Evolutionary conservation across 2,329 filamentous ascomycete species (phyloP).

Genomic region (Didymella glomerata): DNA sequence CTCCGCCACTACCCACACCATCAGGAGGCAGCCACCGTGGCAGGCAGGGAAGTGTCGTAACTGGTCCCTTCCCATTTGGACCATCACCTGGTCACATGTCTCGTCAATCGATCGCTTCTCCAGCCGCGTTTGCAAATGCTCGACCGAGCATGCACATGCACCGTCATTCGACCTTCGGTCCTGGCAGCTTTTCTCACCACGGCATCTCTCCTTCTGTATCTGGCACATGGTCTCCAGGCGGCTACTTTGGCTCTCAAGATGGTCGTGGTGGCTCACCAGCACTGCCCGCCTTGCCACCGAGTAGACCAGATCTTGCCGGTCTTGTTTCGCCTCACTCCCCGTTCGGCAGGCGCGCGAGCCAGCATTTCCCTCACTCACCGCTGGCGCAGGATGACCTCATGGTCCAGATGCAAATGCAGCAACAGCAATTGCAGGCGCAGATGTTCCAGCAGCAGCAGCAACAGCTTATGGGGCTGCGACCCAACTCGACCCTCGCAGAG

Average conservation of each 20-base stretch:
- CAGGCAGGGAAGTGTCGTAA: constrained; percentile 65
- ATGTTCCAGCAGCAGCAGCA: constrained; percentile 56
- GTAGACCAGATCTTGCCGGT: constrained; percentile 50
- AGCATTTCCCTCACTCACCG: constrained; percentile 55
- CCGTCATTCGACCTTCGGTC: constrained; percentile 76
- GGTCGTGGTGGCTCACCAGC: constrained; percentile 56
- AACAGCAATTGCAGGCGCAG: constrained; percentile 63
- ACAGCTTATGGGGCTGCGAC: constrained; percentile 57
- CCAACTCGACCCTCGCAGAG: constrained; percentile 67
- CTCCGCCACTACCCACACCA: constrained; percentile 80
- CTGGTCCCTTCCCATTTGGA: constrained; percentile 65
- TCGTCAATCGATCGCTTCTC: constrained; percentile 73
- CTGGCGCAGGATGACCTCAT: constrained; percentile 52
- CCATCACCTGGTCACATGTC: constrained; percentile 64
- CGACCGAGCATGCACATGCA: constrained; percentile 67
- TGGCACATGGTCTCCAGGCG: constrained; percentile 53
- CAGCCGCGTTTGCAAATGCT: constrained; percentile 68
- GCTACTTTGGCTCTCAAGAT: constrained; percentile 50
- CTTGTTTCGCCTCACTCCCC: constrained; percentile 67
- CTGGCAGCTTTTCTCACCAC: constrained; percentile 72
- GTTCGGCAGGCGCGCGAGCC: constrained; percentile 56
- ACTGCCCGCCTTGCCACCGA: constrained; percentile 45
- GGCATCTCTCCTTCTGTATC: constrained; percentile 64
- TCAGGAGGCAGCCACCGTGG: constrained; percentile 77
- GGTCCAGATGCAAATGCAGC: constrained; percentile 58